These are phyloP conservation scores for Rickenella mellea DNA, from an alignment of 768 basidiomycete species.

Conservation along the genomic window DNA sequence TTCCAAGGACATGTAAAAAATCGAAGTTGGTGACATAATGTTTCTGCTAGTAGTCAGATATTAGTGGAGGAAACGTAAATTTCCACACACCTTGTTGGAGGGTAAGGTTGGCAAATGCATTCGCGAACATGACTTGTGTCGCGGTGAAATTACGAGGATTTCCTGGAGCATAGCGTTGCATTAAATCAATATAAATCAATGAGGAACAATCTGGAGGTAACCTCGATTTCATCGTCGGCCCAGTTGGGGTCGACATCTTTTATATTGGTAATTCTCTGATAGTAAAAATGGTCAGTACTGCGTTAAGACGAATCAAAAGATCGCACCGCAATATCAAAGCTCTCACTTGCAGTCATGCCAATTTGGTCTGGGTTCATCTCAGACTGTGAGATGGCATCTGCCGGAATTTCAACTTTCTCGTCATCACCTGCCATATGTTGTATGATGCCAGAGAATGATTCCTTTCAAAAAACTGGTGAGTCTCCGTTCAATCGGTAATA, in stretches of 20 bases:
- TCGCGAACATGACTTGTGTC: slow-evolving; percentile 8
- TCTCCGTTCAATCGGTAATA: background rate
- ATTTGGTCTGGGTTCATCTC: background rate
- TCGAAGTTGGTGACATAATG: slow-evolving; percentile 19
- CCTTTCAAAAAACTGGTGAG: slow-evolving; percentile 12
- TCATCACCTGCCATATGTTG: background rate
- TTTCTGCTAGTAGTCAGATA: background rate
- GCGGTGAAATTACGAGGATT: slow-evolving; percentile 36
- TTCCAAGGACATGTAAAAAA: slow-evolving; percentile 14
- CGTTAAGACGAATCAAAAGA: background rate
- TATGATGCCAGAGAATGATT: slow-evolving; percentile 23
- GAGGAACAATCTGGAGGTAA: slow-evolving; percentile 13
- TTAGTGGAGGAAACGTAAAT: no score
- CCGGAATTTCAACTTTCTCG: slow-evolving; percentile 12
- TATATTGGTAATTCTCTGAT: slow-evolving; percentile 32
- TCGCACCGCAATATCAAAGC: slow-evolving; percentile 34
- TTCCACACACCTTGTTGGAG: background rate
- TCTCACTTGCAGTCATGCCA: slow-evolving; percentile 15
- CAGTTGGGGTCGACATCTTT: slow-evolving; percentile 34
- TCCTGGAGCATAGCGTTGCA: slow-evolving; percentile 24
- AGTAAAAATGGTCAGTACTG: background rate
- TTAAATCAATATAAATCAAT: background rate
- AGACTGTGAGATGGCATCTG: background rate
- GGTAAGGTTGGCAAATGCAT: background rate
- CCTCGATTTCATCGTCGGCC: slow-evolving; percentile 41